phyloP scores from a whole-genome alignment of 768 basidiomycete genomes.

The Lactarius quietus region DNA sequence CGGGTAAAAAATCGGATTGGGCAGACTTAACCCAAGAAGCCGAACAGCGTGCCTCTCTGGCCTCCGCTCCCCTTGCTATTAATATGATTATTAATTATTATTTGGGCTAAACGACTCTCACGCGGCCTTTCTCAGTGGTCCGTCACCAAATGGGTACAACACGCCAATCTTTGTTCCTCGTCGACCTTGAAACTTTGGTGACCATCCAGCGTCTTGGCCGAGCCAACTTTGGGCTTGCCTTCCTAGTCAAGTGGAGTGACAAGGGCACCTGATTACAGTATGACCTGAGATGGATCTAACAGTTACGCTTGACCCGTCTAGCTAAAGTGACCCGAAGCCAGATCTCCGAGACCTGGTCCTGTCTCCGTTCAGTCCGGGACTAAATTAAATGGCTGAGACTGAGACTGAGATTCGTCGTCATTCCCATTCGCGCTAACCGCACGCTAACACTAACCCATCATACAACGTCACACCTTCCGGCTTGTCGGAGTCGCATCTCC shows the following conservation, averaged over 20 bases:
- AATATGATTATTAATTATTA: neutral
- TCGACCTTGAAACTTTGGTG: neutral
- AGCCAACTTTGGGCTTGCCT: neutral
- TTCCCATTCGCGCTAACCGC: conserved; percentile 13
- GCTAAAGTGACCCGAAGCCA: conserved; percentile 19
- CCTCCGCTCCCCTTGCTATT: neutral
- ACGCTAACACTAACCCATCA: conserved; percentile 1
- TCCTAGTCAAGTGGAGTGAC: neutral
- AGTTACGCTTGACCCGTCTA: neutral
- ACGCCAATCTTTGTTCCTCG: conserved; percentile 2
- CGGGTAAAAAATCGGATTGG: conserved; percentile 2
- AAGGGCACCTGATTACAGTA: too few relatives aligned
- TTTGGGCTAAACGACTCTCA: neutral
- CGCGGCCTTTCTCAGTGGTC: neutral
- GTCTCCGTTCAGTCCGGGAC: conserved; percentile 19
- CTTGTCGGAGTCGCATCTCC: conserved; percentile 25
- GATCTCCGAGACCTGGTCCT: conserved; percentile 13
- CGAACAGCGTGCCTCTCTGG: conserved; percentile 2
- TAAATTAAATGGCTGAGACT: conserved; percentile 7
- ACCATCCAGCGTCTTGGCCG: neutral
- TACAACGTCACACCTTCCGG: conserved; percentile 24
- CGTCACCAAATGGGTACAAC: conserved; percentile 2
- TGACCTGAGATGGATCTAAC: neutral
- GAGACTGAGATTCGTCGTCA: conserved; percentile 20
- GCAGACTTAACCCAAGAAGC: conserved; percentile 17